Conservation (phyloP, 176 grass and related monocot genomes). For the Zoysia pacifica region DNA sequence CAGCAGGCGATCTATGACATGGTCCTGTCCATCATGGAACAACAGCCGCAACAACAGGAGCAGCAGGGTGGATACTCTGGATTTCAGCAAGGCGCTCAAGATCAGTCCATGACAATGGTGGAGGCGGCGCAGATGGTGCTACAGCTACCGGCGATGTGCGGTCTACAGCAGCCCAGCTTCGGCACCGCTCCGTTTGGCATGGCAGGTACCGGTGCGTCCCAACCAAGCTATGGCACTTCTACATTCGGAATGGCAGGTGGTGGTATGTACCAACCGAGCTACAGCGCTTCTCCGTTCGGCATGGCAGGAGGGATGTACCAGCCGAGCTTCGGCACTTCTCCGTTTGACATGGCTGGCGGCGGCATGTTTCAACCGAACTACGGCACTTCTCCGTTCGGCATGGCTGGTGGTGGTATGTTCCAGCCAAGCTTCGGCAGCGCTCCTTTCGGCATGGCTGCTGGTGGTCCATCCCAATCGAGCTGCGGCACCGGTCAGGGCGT, state of each 20-base stretch:
- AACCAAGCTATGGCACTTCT: too few species aligned
- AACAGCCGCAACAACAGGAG: background rate
- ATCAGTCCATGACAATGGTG: background rate
- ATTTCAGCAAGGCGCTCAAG: background rate
- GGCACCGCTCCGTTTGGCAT: background rate
- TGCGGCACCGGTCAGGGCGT: background rate
- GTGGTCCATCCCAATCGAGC: background rate
- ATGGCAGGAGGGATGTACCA: background rate
- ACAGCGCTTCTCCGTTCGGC: background rate
- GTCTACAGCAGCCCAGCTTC: background rate
- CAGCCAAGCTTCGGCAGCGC: background rate
- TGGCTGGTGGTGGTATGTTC: background rate
- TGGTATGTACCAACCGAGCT: background rate
- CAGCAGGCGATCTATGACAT: background rate
- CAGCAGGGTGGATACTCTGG: background rate
- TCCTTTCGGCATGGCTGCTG: background rate
- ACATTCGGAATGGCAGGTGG: too few species aligned
- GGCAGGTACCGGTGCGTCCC: background rate
- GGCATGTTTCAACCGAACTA: background rate
- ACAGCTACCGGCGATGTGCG: constrained; percentile 6
- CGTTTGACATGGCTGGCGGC: background rate
- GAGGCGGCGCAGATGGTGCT: background rate
- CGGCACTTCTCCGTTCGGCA: background rate
- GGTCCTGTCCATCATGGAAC: background rate
- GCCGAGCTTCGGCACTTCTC: background rate